Evolutionary conservation across 805 yeast species (phyloP), one percentile per base, ranked within the genome.

Genomic region (Starmera pachycereana): DNA sequence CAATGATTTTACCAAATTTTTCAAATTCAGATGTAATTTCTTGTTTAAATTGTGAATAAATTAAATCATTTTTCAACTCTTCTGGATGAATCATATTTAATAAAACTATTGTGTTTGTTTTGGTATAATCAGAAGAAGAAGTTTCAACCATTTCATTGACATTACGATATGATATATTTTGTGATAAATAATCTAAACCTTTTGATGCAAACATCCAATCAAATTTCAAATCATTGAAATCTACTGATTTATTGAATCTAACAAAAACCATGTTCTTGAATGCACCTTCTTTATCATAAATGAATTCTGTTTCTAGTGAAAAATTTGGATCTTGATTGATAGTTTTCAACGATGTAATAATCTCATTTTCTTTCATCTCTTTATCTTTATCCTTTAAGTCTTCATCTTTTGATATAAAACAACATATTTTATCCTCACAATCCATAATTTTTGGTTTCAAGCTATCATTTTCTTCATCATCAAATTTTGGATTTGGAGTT

Each of bases 21-120:
- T 58, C 50, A 33, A 77, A 74, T 46, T 76, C 77, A 9, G 58
- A 37, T 13, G 39, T 40, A 18, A 89, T 67, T 31, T 83, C 81
- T 6, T 67, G 64, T 35, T 65, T 56, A 14, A 81, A 63, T 36
- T 72, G 75, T 19, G 67, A 60, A 46, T 63, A 75, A 28, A 65
- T 69, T 0, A 54, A 55, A 22, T 68, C 74, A 34, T 75, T 75
- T 16, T 68, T 58, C 40, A 85, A 58, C 45, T 84, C 94, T 30
- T 76, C 75, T 1, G 80, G 71, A 3, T 81, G 71, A 2, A 85
- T 68, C 36, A 76, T 63, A 52, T 88, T 89, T 31, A 84, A 56
- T 4, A 88, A 58, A 41, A 81, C 76, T 8, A 89, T 53, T 1
- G 83, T 86, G 12, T 56, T 67, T 0, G 78, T 57, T 32, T 51